Conservation (phyloP, 345 rosid genomes). For the Noccaea caerulescens region DNA sequence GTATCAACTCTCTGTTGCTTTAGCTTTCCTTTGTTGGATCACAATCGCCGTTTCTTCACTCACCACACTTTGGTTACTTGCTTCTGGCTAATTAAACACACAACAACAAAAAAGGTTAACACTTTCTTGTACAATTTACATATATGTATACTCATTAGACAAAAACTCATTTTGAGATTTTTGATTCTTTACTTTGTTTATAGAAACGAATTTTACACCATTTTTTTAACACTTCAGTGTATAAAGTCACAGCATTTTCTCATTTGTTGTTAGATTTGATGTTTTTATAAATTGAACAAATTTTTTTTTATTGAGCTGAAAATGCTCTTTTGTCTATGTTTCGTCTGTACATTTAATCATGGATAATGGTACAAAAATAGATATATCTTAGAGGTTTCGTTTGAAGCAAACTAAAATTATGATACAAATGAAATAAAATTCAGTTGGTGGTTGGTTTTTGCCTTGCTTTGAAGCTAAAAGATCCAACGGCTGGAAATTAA, state of each 20-base stretch:
- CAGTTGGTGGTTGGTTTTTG: conserved; percentile 34
- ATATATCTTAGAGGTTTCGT: neutral
- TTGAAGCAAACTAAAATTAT: conserved; percentile 2
- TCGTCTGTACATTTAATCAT: neutral
- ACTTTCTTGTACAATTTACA: conserved; percentile 19
- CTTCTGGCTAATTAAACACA: conserved; percentile 27
- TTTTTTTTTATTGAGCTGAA: neutral
- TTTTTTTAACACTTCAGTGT: neutral
- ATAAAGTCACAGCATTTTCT: neutral
- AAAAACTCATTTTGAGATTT: conserved; percentile 3
- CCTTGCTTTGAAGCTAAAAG: conserved; percentile 38
- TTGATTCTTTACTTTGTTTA: conserved; percentile 40
- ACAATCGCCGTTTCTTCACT: conserved; percentile 64
- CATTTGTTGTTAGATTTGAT: neutral
- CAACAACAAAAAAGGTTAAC: neutral
- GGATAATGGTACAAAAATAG: conserved; percentile 7
- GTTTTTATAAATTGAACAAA: neutral
- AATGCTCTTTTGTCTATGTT: neutral
- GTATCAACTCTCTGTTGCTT: conserved; percentile 67
- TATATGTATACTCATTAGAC: conserved; percentile 1
- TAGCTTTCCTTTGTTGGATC: conserved; percentile 81
- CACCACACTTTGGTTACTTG: conserved; percentile 78
- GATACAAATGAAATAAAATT: neutral
- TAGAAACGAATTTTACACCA: conserved; percentile 30
- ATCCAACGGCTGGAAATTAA: conserved; percentile 40